Evolutionary conservation across 164 flowering plant species (phyloP).

Genomic region (Platanus orientalis): DNA sequence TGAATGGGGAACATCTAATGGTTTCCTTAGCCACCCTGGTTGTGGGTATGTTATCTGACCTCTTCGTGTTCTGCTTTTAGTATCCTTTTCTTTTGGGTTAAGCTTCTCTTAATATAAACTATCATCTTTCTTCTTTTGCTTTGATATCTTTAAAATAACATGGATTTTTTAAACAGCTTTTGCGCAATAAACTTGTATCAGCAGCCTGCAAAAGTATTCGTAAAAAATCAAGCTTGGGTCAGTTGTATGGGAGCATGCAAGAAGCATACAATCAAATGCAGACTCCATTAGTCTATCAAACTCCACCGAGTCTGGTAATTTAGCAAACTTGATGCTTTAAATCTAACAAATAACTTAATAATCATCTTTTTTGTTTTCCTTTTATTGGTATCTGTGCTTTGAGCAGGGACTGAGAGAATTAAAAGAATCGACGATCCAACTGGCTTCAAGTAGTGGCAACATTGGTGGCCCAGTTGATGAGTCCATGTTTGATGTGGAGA

Average conservation of each 20-base stretch:
- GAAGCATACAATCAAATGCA: constrained; percentile 89
- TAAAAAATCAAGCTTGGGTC: constrained; percentile 68
- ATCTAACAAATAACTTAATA: background rate
- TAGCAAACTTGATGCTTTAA: background rate
- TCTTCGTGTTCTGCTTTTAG: background rate
- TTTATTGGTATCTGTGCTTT: constrained; percentile 7
- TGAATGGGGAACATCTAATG: background rate
- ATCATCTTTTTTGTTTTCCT: background rate
- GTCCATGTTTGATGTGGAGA: constrained; percentile 82
- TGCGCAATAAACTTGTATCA: constrained; percentile 76
- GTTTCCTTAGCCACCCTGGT: background rate
- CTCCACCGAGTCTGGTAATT: constrained; percentile 63
- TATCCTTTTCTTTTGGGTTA: background rate
- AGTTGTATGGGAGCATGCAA: constrained; percentile 78
- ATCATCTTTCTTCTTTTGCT: too few species aligned
- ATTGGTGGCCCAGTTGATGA: constrained; percentile 87
- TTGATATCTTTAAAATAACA: constrained; percentile 1
- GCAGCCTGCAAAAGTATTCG: constrained; percentile 74
- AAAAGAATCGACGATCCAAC: constrained; percentile 76
- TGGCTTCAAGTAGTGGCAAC: constrained; percentile 67
- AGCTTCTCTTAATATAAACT: background rate
- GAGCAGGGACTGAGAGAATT: constrained; percentile 79
- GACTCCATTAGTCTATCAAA: constrained; percentile 82
- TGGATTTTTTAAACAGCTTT: constrained; percentile 42
- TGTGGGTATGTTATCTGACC: too few species aligned